Conservation (phyloP, 352 stramenopile genomes). For the Phytophthora brassicae region DNA sequence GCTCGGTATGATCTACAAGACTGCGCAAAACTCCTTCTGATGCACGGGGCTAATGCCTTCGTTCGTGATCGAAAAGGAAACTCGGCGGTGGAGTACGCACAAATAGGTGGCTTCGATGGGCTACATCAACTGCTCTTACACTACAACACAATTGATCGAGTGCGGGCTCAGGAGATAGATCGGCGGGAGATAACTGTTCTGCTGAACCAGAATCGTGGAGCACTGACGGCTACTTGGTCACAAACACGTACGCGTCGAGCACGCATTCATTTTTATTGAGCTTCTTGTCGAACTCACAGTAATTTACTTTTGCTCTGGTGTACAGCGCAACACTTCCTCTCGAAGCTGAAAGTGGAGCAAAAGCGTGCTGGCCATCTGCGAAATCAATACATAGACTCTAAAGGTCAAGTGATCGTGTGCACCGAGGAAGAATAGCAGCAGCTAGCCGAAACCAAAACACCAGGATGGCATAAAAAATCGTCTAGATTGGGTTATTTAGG, state of each 20-base stretch:
- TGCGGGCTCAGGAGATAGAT: constrained; percentile 34
- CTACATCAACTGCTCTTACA: constrained; percentile 48
- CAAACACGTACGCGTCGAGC: constrained; percentile 41
- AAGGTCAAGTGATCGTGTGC: constrained; percentile 54
- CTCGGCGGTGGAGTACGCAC: constrained; percentile 48
- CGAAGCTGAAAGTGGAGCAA: constrained; percentile 48
- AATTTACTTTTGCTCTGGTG: constrained; percentile 17
- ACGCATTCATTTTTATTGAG: neutral
- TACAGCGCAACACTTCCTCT: constrained; percentile 49
- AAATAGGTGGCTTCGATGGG: constrained; percentile 31
- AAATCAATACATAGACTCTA: constrained; percentile 60
- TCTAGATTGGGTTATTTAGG: too few species aligned
- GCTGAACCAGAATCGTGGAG: constrained; percentile 44
- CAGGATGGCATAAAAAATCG: too few species aligned
- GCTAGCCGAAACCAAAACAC: too few species aligned
- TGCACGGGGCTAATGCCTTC: constrained; percentile 36
- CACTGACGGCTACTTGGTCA: constrained; percentile 52
- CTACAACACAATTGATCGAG: constrained; percentile 44
- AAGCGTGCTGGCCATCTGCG: constrained; percentile 51
- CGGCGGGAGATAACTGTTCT: constrained; percentile 24
- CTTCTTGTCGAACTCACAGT: constrained; percentile 2
- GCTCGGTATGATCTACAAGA: constrained; percentile 54
- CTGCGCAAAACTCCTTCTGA: constrained; percentile 57
- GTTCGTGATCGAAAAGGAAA: constrained; percentile 40
- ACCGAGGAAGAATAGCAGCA: constrained; percentile 33